These are phyloP conservation scores for Miscanthus sacchariflorus DNA, from an alignment of 202 grass and related monocot genomes.

Conservation along the genomic window DNA sequence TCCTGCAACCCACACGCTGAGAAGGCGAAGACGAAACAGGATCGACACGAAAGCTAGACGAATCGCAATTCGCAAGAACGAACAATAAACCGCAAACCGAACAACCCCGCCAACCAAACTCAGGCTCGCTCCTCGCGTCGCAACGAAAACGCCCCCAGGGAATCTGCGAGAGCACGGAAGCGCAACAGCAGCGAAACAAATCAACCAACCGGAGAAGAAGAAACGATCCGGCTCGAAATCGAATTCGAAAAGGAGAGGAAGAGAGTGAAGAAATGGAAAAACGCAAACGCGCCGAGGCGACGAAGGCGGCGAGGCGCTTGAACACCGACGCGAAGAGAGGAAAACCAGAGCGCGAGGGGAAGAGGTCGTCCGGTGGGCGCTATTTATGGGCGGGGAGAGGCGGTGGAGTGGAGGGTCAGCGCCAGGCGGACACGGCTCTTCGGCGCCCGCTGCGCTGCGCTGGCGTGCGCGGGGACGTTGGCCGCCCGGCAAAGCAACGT, in stretches of 20 bases:
- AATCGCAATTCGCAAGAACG: not conserved
- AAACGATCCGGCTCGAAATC: too few relatives aligned
- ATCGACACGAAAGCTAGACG: not conserved
- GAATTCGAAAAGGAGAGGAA: not conserved
- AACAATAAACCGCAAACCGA: not conserved
- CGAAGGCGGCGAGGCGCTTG: not conserved
- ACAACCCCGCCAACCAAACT: not conserved
- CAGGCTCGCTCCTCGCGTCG: not conserved
- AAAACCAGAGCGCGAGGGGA: not conserved
- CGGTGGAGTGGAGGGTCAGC: not conserved
- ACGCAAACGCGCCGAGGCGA: not conserved
- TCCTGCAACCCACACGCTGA: constrained; percentile 39
- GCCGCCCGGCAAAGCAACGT: constrained; percentile 6
- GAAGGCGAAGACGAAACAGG: not conserved
- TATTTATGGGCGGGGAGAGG: constrained; percentile 36
- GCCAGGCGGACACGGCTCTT: constrained; percentile 30
- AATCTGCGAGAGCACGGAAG: constrained; percentile 34
- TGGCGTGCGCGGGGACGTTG: not conserved
- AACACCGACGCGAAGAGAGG: not conserved
- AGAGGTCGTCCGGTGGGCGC: not conserved
- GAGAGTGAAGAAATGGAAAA: not conserved
- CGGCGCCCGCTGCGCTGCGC: not conserved
- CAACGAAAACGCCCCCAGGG: not conserved
- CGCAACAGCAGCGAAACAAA: not conserved
- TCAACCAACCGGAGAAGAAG: not conserved